These are phyloP conservation scores for Epichloe uncinata DNA, from an alignment of 2,329 filamentous ascomycete genomes.

Conservation along the genomic window DNA sequence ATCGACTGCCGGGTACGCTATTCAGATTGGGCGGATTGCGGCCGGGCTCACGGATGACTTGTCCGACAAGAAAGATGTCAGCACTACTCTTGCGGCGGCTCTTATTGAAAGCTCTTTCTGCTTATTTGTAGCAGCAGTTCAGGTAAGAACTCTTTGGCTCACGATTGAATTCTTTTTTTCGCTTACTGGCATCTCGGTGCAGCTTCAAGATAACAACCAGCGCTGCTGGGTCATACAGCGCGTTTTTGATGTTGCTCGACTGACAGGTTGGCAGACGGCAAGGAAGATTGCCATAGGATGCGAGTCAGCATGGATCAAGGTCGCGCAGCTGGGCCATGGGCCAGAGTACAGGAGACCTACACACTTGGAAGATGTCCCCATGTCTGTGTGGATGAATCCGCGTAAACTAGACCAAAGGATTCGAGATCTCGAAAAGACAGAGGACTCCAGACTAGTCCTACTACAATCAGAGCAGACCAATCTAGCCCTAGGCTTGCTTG, in stretches of 20 bases:
- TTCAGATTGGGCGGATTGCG: constrained; percentile 65
- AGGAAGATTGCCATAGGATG: constrained; percentile 71
- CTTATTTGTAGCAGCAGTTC: constrained; percentile 75
- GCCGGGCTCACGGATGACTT: constrained; percentile 54
- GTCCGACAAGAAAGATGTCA: constrained; percentile 44
- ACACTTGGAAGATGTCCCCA: constrained; percentile 22
- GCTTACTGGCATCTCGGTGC: not conserved
- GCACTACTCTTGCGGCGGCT: constrained; percentile 64
- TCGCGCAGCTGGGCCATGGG: constrained; percentile 58
- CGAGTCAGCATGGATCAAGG: constrained; percentile 71
- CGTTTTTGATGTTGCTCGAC: constrained; percentile 58
- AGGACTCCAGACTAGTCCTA: constrained; percentile 40
- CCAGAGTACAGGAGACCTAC: constrained; percentile 52
- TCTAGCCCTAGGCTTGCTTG: constrained; percentile 67
- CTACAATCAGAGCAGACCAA: constrained; percentile 50
- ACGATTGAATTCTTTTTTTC: not conserved
- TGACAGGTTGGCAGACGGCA: constrained; percentile 82
- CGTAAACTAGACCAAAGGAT: constrained; percentile 39
- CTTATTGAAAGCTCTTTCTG: constrained; percentile 73
- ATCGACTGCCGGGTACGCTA: constrained; percentile 58
- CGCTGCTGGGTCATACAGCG: constrained; percentile 65
- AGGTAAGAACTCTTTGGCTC: constrained; percentile 28
- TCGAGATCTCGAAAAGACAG: constrained; percentile 29
- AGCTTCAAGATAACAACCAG: constrained; percentile 47
- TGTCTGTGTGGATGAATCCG: constrained; percentile 34